Conservation (phyloP, 1,284 basidiomycete genomes). For the Mycosarcoma mackinlayi region DNA sequence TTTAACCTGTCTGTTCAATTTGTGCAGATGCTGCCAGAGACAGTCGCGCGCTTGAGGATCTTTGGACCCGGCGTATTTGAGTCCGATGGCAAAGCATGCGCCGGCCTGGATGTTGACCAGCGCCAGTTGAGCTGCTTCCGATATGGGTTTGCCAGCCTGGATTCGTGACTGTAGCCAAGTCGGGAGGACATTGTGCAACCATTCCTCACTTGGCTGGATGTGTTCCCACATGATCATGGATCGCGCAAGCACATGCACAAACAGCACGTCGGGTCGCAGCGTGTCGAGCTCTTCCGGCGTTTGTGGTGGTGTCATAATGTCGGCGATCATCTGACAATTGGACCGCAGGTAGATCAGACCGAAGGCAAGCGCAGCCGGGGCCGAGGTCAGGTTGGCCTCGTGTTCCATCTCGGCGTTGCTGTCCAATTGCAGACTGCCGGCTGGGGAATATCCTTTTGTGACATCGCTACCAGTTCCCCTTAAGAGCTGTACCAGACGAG, state of each 20-base stretch:
- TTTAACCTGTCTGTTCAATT: conserved; percentile 73
- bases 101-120: conserved; percentile 73
- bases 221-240: conserved; percentile 88
- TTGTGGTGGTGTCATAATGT: conserved; percentile 83
- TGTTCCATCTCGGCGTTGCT: background rate
- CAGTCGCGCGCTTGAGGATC: conserved; percentile 78
- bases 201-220: conserved; percentile 79
- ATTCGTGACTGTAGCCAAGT: conserved; percentile 74
- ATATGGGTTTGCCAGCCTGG: conserved; percentile 66
- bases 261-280: conserved; percentile 86
- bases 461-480: conserved; percentile 19
- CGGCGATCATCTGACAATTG: conserved; percentile 82
- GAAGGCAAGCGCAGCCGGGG: conserved; percentile 84
- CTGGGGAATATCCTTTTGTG: background rate
- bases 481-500: conserved; percentile 49
- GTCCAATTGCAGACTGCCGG: conserved; percentile 5
- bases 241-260: conserved; percentile 82
- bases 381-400: conserved; percentile 72
- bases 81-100: conserved; percentile 87
- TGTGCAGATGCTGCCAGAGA: conserved; percentile 83
- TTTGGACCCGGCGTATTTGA: conserved; percentile 85
- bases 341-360: conserved; percentile 92
- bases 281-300: conserved; percentile 81
- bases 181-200: conserved; percentile 83
- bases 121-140: conserved; percentile 53